A percentile compares a stretch with the other conserved stretches of the same genome.
These are phyloP conservation scores for Meira nashicola DNA, from an alignment of 1,284 basidiomycete genomes.

Conservation along the genomic window DNA sequence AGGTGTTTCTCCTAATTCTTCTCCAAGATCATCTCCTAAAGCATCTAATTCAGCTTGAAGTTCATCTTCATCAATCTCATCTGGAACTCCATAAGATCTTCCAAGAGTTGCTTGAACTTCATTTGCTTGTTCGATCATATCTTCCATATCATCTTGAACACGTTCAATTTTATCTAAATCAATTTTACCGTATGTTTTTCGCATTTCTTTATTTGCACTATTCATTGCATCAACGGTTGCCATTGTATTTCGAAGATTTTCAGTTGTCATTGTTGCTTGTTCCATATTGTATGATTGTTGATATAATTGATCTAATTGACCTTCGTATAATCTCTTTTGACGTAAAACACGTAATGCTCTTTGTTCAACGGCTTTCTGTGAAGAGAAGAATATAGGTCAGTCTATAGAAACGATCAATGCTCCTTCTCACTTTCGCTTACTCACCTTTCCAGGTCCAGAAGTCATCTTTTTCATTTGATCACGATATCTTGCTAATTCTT, in stretches of 20 bases:
- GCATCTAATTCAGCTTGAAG: constrained; percentile 73
- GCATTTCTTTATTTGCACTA: constrained; percentile 92
- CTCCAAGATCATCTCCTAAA: constrained; percentile 15
- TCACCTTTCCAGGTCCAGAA: constrained; percentile 89
- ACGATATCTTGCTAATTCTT: constrained; percentile 84
- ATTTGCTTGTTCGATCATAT: constrained; percentile 91
- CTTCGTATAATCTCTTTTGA: constrained; percentile 95
- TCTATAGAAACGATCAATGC: not conserved
- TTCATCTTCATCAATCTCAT: constrained; percentile 96
- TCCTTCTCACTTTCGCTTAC: constrained; percentile 1
- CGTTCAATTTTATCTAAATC: constrained; percentile 93
- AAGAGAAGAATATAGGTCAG: not conserved
- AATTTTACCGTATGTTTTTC: constrained; percentile 94
- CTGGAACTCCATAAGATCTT: constrained; percentile 90
- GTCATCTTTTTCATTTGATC: constrained; percentile 93
- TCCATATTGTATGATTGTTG: constrained; percentile 99
- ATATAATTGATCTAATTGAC: constrained; percentile 79
- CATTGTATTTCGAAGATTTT: constrained; percentile 99
- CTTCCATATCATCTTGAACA: constrained; percentile 78
- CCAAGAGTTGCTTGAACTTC: constrained; percentile 94
- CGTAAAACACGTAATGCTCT: constrained; percentile 89
- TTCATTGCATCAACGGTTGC: constrained; percentile 99
- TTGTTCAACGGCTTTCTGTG: constrained; percentile 81
- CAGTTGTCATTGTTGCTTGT: constrained; percentile 87
- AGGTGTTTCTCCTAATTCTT: constrained; percentile 4